Evolutionary conservation across 2,329 filamentous ascomycete species (phyloP), one percentile per base, ranked within the genome.

Genomic region (Teratosphaeria viscida): DNA sequence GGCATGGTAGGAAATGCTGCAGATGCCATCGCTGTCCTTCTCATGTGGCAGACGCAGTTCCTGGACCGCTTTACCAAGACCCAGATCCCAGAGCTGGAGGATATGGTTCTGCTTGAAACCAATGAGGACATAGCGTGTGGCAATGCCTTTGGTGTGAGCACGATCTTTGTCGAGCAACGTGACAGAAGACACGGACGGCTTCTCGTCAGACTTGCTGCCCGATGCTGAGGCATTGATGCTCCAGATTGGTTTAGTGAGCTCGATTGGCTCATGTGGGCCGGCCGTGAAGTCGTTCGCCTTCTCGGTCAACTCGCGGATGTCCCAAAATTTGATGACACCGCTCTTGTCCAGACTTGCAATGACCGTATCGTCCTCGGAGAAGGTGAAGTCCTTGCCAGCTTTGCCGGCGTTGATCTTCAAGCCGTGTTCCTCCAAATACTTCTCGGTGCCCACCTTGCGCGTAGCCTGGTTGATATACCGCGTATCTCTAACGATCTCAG

Each of bases 21-120:
- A 99, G 62, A 97, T 92, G n/a, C 91, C 91, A 73, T 97, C 92
- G 71, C 94, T 95, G 76, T 89, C 89, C 56, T 70, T 68, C 56
- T 69, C 67, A 72, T 99, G 92, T 0, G 94, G 94, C 59, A 99
- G 85, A 73, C 96, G 94, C 73, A 99, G 87, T 77, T 99, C 94
- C 73, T 99, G 92, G 43, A 99, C 94, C 34, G 92, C 90, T 76
- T 96, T 96, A 66, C 88, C 89, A 37, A 99, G 85, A 52, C 89
- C 91, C 70, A 99, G 85, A 78, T 99, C 94, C 95, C 94, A 99
- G 53, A 99, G 84, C 79, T 99, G 95, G 63, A 99, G 84, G 59
- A 92, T 95, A 77, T 99, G 94, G 75, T 99, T 99, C 75, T 99
- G 94, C 79, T 97, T 96, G 84, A 97, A 90, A 68, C 94, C 94